Base-by-base conservation (phyloP, 140 eudicot species). In the Erigeron philadelphicus region DNA sequence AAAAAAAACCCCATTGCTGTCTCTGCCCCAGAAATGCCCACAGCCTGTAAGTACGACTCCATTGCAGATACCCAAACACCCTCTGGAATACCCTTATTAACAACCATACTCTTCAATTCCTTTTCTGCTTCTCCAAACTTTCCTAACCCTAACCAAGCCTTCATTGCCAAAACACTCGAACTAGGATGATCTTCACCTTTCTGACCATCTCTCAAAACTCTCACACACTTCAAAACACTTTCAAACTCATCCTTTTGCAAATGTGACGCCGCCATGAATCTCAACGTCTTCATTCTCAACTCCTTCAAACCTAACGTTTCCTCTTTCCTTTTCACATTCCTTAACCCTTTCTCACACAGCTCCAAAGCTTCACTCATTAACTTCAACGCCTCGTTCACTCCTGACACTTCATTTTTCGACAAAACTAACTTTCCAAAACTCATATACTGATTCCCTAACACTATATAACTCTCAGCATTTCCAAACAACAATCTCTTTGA, bases 131-230 rank as follows among this genome's bases (percentile, higher is more conserved):
- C 96, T 0, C 72, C 86, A 15, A 70, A 61, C 81, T 86, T 92
- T 67, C 88, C 90, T 56, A 92, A 70, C 72, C 98, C 98, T 56
- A 92, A 76, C 96, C 98, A 92, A 0, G 98, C 98, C 87, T 92
- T 92, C 98, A 92, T 92, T 2, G 96, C 95, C 81, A 92, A 75
- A 55, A 92, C 98, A 72, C 95, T 88, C 81, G 82, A 80, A 70
- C 96, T 92, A 12, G 96, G 98, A 81, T 92, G 98, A 67, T 84
- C 73, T 42, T 86, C 98, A 68, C 85, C 86, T 44, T 68, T 71
- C 23, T 75, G 79, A 6, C 81, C 87, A 31, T 92, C 95, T 78
- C 95, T 83, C 83, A 88, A 74, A 35, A 92, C 98, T 79, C 84
- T 88, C 66, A 92, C 96, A 72, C 95, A 92, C 79, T 88, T 92